Conservation (phyloP, 768 basidiomycete species). For the Suillus tomentosus region DNA sequence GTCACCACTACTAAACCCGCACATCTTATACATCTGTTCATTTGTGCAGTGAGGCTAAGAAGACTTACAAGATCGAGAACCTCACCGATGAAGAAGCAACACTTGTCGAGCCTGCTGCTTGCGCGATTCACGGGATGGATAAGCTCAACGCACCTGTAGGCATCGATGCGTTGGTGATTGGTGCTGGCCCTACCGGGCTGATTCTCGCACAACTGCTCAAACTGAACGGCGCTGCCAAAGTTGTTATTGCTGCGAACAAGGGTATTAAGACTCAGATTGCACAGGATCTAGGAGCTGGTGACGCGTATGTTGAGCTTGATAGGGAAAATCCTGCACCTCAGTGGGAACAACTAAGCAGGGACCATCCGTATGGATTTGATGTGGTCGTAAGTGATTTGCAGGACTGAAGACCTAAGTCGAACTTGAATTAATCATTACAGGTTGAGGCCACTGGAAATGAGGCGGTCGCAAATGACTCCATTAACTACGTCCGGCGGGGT, state of each 20-base stretch:
- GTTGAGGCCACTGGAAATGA: constrained; percentile 46
- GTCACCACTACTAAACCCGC: not conserved
- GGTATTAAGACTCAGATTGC: constrained; percentile 46
- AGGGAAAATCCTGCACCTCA: constrained; percentile 37
- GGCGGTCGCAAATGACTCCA: constrained; percentile 41
- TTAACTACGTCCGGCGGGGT: constrained; percentile 44
- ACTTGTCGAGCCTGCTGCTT: constrained; percentile 44
- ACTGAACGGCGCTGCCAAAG: constrained; percentile 23
- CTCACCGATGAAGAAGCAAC: constrained; percentile 44
- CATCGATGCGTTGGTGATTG: constrained; percentile 42
- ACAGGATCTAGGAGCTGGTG: constrained; percentile 39
- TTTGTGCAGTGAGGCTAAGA: constrained; percentile 31
- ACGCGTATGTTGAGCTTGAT: constrained; percentile 45
- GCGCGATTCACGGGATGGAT: constrained; percentile 48
- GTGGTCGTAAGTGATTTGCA: constrained; percentile 32
- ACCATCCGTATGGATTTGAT: constrained; percentile 48
- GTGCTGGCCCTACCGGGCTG: constrained; percentile 45
- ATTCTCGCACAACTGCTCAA: constrained; percentile 45
- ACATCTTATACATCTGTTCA: not conserved
- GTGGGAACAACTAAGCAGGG: constrained; percentile 42
- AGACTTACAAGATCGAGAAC: constrained; percentile 44
- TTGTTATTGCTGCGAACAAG: constrained; percentile 38
- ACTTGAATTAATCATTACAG: constrained; percentile 12
- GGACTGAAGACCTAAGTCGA: not conserved
- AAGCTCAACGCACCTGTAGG: constrained; percentile 43